Evolutionary conservation across 108 stramenopile species (phyloP).

Genomic region (Cyclotella atomus): DNA sequence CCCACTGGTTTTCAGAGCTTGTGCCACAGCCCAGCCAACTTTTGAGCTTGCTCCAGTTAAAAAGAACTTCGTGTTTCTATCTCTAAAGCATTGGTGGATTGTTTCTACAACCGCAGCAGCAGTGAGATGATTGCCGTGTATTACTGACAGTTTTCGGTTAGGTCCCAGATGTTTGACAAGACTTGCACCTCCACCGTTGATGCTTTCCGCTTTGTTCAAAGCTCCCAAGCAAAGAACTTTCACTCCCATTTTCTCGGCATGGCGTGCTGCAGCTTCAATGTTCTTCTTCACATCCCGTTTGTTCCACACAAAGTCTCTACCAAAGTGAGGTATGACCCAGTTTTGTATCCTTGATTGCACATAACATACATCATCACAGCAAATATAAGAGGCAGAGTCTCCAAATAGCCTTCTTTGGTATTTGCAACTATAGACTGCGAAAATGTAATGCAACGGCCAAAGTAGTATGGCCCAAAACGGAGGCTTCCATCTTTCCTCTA

Average conservation of each 20-base stretch:
- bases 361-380: conserved; percentile 52
- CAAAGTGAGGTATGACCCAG: conserved; percentile 62
- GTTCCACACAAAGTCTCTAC: conserved; percentile 54
- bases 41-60: conserved; percentile 66
- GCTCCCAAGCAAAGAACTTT: conserved; percentile 62
- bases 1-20: conserved; percentile 48
- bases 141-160: conserved; percentile 46
- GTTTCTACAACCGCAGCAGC: conserved; percentile 60
- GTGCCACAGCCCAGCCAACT: conserved; percentile 65
- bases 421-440: conserved; percentile 57
- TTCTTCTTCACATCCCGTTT: conserved; percentile 40
- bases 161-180: conserved; percentile 53
- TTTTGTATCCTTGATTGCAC: conserved; percentile 41
- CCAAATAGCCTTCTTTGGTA: conserved; percentile 49
- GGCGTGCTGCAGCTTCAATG: conserved; percentile 58
- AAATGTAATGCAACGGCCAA: conserved; percentile 57
- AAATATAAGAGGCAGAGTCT: conserved; percentile 52
- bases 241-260: conserved; percentile 57
- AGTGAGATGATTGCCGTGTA: conserved; percentile 67
- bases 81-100: conserved; percentile 40
- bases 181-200: conserved; percentile 61
- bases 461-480: conserved; percentile 45
- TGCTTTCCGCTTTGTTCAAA: conserved; percentile 67
- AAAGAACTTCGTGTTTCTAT: conserved; percentile 41
- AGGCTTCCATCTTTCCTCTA: conserved; percentile 49